These are phyloP conservation scores for Canna indica DNA, from an alignment of 176 grass and related monocot genomes.

Conservation along the genomic window DNA sequence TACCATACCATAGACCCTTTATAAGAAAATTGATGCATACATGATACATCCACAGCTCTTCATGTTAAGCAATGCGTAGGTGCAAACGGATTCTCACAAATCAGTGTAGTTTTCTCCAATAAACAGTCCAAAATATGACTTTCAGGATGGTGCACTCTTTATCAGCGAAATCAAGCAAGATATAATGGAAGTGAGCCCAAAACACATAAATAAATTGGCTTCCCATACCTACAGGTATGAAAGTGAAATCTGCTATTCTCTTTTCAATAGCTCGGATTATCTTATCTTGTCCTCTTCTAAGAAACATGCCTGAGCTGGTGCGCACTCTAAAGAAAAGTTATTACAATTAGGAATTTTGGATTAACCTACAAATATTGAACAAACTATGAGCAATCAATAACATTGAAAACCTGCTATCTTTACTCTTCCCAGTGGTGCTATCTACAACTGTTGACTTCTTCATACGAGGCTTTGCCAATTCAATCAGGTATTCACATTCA, in stretches of 20 bases:
- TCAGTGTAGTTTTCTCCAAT: not conserved
- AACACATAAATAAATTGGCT: not conserved
- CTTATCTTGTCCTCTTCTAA: conserved; percentile 18
- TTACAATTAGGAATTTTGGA: not conserved
- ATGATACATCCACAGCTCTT: too few species aligned
- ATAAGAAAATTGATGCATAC: too few species aligned
- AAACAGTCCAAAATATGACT: not conserved
- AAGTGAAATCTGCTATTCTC: conserved; percentile 22
- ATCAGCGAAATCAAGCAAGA: not conserved
- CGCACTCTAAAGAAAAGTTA: conserved; percentile 3
- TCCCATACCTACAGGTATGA: conserved; percentile 18
- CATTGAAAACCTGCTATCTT: conserved; percentile 9
- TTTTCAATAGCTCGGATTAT: conserved; percentile 14
- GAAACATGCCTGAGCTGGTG: conserved; percentile 20
- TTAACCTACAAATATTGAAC: not conserved
- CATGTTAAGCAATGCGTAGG: not conserved
- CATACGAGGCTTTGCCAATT: conserved; percentile 8
- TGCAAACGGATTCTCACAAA: not conserved
- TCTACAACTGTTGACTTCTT: conserved; percentile 12
- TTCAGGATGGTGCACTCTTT: not conserved
- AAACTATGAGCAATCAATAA: not conserved
- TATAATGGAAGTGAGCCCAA: not conserved
- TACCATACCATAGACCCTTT: too few species aligned
- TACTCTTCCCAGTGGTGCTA: not conserved
- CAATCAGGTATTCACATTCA: conserved; percentile 18